Conservation (phyloP, 139 green algal genomes). For the Micromonas commoda region DNA sequence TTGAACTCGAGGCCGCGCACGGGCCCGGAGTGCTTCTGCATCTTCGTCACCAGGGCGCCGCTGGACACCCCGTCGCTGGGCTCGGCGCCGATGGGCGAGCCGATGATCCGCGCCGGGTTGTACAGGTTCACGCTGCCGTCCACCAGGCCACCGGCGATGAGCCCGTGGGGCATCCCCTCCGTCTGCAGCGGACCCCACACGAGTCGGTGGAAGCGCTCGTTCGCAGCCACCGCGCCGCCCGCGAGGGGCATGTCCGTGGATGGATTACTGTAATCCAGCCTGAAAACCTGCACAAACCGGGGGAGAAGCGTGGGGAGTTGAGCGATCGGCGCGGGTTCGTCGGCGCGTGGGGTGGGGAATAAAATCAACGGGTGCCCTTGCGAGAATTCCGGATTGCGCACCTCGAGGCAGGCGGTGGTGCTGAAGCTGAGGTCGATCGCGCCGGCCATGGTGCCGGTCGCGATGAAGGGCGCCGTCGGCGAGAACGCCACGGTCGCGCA, state of each 20-base stretch:
- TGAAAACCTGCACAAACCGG: slow-evolving; percentile 69
- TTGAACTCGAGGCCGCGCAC: slow-evolving; percentile 93
- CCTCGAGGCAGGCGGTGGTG: slow-evolving; percentile 44
- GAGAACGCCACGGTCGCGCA: slow-evolving; percentile 70
- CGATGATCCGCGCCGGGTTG: slow-evolving; percentile 68
- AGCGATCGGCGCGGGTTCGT: neutral
- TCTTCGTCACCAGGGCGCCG: slow-evolving; percentile 53
- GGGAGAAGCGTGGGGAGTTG: neutral
- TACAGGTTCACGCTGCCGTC: slow-evolving; percentile 87
- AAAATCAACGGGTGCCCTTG: slow-evolving; percentile 23
- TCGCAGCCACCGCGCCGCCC: slow-evolving; percentile 53
- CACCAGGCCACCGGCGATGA: slow-evolving; percentile 85
- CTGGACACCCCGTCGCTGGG: neutral
- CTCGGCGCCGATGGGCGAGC: slow-evolving; percentile 32
- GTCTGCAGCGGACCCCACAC: slow-evolving; percentile 61
- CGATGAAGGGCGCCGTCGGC: slow-evolving; percentile 59
- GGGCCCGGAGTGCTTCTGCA: slow-evolving; percentile 72
- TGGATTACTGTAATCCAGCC: slow-evolving; percentile 54
- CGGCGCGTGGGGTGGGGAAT: neutral
- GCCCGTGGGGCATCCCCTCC: slow-evolving; percentile 34
- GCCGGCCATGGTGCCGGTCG: slow-evolving; percentile 76
- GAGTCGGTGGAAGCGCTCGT: slow-evolving; percentile 81
- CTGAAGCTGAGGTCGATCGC: slow-evolving; percentile 85
- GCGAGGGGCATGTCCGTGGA: slow-evolving; percentile 42
- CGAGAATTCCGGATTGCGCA: too few relatives aligned